A percentile compares a stretch with the other conserved stretches of the same genome.
phyloP scores from a whole-genome alignment of 2,329 filamentous ascomycete species.

The Diplodia scrobiculata region DNA sequence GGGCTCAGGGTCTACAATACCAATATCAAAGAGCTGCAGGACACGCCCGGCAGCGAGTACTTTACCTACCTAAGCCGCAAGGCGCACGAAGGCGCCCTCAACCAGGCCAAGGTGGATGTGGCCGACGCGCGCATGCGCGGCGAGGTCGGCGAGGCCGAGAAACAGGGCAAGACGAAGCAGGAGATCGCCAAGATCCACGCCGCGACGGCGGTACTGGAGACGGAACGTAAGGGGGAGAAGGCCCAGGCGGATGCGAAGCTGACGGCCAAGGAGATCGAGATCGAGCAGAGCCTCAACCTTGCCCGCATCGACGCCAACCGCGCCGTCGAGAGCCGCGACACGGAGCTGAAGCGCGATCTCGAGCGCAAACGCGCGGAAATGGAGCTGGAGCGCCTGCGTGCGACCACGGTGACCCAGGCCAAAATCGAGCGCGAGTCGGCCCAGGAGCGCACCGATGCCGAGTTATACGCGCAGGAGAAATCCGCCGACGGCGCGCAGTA shows the following conservation, averaged over 20 bases:
- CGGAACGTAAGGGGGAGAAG: conserved; percentile 79
- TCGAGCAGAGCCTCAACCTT: conserved; percentile 73
- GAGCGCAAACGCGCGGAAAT: conserved; percentile 76
- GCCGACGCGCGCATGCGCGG: conserved; percentile 63
- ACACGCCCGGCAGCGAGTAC: conserved; percentile 78
- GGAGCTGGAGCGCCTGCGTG: conserved; percentile 77
- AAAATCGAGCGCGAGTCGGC: conserved; percentile 67
- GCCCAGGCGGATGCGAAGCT: conserved; percentile 76
- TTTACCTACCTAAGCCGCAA: conserved; percentile 81
- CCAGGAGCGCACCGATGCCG: conserved; percentile 67
- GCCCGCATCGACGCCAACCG: conserved; percentile 73
- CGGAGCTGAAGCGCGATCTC: conserved; percentile 77
- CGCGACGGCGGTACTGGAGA: conserved; percentile 80
- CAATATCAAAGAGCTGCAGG: conserved; percentile 84
- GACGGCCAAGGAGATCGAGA: conserved; percentile 69
- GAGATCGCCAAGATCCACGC: conserved; percentile 87
- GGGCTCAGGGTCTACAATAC: conserved; percentile 74
- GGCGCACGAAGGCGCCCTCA: conserved; percentile 80
- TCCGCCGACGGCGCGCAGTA: conserved; percentile 59
- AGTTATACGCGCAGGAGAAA: conserved; percentile 53
- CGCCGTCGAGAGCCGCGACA: conserved; percentile 72
- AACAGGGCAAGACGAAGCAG: conserved; percentile 77
- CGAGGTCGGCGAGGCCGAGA: conserved; percentile 75
- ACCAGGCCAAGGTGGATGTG: conserved; percentile 70
- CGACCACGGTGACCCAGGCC: conserved; percentile 76